Conservation (phyloP, 345 rosid genomes). For the Camelina sativa region DNA sequence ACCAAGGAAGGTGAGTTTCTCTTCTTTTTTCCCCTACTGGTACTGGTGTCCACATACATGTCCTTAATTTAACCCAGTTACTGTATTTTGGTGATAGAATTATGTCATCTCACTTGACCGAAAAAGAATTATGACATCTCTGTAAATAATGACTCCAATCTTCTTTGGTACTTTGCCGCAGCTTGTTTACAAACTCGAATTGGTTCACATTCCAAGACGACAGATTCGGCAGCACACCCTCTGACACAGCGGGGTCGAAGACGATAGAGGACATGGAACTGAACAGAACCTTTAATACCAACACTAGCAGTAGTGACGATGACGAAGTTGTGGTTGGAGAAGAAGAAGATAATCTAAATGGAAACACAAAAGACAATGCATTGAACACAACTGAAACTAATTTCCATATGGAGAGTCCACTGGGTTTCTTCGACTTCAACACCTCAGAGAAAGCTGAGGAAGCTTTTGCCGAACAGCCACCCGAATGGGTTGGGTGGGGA, state of each 20-base stretch:
- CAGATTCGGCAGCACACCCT: constrained; percentile 57
- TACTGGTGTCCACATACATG: not conserved
- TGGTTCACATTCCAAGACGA: constrained; percentile 99
- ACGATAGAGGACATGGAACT: constrained; percentile 71
- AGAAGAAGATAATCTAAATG: constrained; percentile 68
- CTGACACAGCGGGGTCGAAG: constrained; percentile 59
- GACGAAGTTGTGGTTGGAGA: constrained; percentile 98
- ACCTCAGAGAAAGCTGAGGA: constrained; percentile 54
- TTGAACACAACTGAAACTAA: constrained; percentile 29
- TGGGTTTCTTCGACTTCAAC: constrained; percentile 53
- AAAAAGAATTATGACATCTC: not conserved
- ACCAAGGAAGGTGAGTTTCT: constrained; percentile 83
- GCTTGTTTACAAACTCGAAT: constrained; percentile 90
- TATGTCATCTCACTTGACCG: not conserved
- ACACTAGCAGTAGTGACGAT: constrained; percentile 58
- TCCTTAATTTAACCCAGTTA: not conserved
- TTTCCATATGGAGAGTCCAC: constrained; percentile 38
- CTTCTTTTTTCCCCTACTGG: not conserved
- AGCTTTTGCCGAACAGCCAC: constrained; percentile 63
- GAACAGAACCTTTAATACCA: constrained; percentile 53
- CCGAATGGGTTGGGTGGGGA: constrained; percentile 94
- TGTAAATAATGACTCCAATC: constrained; percentile 11
- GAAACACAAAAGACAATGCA: constrained; percentile 51
- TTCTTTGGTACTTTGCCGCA: constrained; percentile 43
- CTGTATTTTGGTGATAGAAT: constrained; percentile 4